Conservation (phyloP, 2,329 filamentous ascomycete genomes). For the Pyricularia grisea region DNA sequence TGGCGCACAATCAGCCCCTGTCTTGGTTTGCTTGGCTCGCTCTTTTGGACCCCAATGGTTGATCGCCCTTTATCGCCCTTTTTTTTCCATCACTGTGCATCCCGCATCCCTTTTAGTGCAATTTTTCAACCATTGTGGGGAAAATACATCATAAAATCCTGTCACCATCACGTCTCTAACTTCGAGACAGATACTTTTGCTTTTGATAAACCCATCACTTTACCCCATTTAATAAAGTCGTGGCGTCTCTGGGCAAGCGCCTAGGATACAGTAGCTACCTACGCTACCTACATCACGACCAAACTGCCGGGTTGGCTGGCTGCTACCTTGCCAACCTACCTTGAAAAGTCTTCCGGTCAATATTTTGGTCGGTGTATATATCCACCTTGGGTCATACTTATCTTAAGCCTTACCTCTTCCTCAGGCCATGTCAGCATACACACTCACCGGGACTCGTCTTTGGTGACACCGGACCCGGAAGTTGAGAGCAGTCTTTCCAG, state of each 20-base stretch:
- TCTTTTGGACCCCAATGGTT: not conserved
- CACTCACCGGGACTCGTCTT: not conserved
- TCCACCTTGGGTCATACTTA: not conserved
- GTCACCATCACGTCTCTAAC: not conserved
- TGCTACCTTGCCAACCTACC: not conserved
- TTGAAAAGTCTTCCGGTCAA: not conserved
- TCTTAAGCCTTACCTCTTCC: not conserved
- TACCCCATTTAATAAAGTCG: not conserved
- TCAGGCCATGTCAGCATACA: not conserved
- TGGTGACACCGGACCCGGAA: not conserved
- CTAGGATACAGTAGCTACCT: not conserved
- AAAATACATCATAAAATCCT: not conserved
- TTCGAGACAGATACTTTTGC: not conserved
- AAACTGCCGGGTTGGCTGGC: not conserved
- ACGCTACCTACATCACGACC: not conserved
- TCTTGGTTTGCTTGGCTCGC: not conserved
- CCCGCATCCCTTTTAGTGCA: not conserved
- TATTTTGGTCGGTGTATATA: not conserved
- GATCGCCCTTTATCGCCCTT: not conserved
- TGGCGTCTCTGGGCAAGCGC: not conserved
- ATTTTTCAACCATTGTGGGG: not conserved
- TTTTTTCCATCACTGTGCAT: not conserved
- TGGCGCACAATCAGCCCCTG: not conserved
- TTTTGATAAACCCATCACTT: not conserved
- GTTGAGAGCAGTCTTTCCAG: not conserved